These are phyloP conservation scores for Phaeosphaeria sp. DNA, from an alignment of 2,329 filamentous ascomycete genomes.

Conservation along the genomic window DNA sequence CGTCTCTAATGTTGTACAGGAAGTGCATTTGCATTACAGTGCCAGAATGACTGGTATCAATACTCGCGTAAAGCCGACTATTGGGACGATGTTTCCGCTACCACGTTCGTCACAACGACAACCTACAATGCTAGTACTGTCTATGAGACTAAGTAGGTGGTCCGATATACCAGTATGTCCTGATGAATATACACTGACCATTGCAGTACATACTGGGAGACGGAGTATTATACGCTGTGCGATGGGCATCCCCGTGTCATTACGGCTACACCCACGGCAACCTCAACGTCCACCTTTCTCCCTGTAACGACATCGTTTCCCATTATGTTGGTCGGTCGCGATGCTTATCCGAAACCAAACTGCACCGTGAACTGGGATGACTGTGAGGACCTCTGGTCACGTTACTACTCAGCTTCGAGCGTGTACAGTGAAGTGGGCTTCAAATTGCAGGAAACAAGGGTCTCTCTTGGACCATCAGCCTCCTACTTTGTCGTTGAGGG, in stretches of 20 bases:
- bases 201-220: conserved; percentile 15
- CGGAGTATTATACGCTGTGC: conserved; percentile 20
- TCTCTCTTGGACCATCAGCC: background rate
- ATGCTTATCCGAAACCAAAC: conserved; percentile 9
- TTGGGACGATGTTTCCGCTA: conserved; percentile 8
- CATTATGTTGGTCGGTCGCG: background rate
- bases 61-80: conserved; percentile 15
- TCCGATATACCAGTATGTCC: background rate
- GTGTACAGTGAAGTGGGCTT: conserved; percentile 19
- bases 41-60: conserved; percentile 22
- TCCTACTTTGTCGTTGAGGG: background rate
- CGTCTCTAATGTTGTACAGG: conserved; percentile 5
- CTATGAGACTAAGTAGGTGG: background rate
- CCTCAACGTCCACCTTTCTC: conserved; percentile 10
- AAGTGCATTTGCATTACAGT: conserved; percentile 20
- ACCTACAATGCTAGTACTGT: background rate
- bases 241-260: conserved; percentile 25
- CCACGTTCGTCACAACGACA: conserved; percentile 5
- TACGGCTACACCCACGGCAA: conserved; percentile 19
- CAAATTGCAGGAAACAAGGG: background rate
- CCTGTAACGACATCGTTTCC: conserved; percentile 11
- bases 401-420: conserved; percentile 19
- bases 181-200: background rate
- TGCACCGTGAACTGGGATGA: conserved; percentile 22
- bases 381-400: conserved; percentile 19